Evolutionary conservation across 345 rosid species (phyloP), one percentile per base, ranked within the genome.

Genomic region (Corymbia maculata): DNA sequence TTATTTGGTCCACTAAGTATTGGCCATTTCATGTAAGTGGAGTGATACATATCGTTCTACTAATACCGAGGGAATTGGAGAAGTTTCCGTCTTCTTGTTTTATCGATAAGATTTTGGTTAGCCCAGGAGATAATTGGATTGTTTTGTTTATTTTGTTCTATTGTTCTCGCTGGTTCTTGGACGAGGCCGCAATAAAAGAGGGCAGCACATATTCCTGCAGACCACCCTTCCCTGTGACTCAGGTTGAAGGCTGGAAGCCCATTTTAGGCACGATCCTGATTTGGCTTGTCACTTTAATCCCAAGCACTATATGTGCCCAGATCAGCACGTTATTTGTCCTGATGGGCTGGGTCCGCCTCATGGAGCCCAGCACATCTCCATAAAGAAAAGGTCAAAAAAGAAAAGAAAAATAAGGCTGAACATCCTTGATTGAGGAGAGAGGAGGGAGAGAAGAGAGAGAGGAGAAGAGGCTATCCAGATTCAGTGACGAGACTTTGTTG

Each of bases 271-370:
- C 96, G 95, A 90, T 92, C 86, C 86, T 93, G 5, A 94, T 95
- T 86, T 95, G 98, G 99, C 86, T 95, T 2, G 98, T 94, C 85
- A 95, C 97, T 57, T 89, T 96, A 82, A 91, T 96, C 55, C 99
- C 98, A 50, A 95, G 96, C 92, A 96, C 94, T 51, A 89, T 95
- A 86, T 95, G 97, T 96, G 98, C 99, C 86, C 99, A 96, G 91
- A 94, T 97, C 91, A 97, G 96, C 90, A 97, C 98, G 42, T 89
- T 97, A 14, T 97, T 95, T 88, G 95, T 97, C 90, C 68, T 26
- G 68, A 59, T 59, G 68, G 68, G 30, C 30, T 59, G 14, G 45
- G 95, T 96, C 95, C 89, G 90, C 86, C 86, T 92, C 5, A 94
- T 95, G 86, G 97, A 96, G 98, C 98, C 86, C 99, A 96, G 91